Conservation (phyloP, 2,329 filamentous ascomycete genomes). For the Raffaelea ambrosiae region DNA sequence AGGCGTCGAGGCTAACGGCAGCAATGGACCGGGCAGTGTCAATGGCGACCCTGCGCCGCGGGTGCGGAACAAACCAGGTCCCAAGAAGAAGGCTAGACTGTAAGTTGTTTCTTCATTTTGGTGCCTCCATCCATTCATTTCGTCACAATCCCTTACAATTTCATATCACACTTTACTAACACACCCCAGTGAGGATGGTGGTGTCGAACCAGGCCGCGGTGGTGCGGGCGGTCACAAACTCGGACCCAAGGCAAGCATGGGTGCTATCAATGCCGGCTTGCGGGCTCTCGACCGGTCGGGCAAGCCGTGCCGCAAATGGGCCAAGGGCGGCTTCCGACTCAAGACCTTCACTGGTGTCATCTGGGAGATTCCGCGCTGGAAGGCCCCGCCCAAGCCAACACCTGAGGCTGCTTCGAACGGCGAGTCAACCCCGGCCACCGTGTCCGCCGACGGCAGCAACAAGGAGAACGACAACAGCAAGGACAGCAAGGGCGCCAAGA, state of each 20-base stretch:
- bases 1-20: slow-evolving; percentile 41
- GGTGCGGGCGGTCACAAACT: slow-evolving; percentile 69
- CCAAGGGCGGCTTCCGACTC: slow-evolving; percentile 69
- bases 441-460: slow-evolving; percentile 37
- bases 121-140: background rate
- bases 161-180: background rate
- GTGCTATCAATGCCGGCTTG: slow-evolving; percentile 93
- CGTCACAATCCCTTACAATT: background rate
- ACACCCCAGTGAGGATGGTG: slow-evolving; percentile 20
- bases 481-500: slow-evolving; percentile 41
- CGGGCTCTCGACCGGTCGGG: slow-evolving; percentile 88
- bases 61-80: slow-evolving; percentile 77
- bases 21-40: slow-evolving; percentile 22
- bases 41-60: slow-evolving; percentile 52
- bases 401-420: slow-evolving; percentile 24
- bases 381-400: slow-evolving; percentile 54
- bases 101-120: slow-evolving; percentile 43
- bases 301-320: slow-evolving; percentile 88
- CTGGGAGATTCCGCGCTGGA: slow-evolving; percentile 81
- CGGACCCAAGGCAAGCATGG: slow-evolving; percentile 91
- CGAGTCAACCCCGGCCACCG: slow-evolving; percentile 13
- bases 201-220: background rate
- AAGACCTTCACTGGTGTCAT: slow-evolving; percentile 87
- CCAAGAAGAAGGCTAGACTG: slow-evolving; percentile 93
- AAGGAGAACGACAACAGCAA: slow-evolving; percentile 50